Evolutionary conservation across 1,139 yeast species (phyloP), one percentile per base, ranked within the genome.

Genomic region (Yamadazyma trypodendri): DNA sequence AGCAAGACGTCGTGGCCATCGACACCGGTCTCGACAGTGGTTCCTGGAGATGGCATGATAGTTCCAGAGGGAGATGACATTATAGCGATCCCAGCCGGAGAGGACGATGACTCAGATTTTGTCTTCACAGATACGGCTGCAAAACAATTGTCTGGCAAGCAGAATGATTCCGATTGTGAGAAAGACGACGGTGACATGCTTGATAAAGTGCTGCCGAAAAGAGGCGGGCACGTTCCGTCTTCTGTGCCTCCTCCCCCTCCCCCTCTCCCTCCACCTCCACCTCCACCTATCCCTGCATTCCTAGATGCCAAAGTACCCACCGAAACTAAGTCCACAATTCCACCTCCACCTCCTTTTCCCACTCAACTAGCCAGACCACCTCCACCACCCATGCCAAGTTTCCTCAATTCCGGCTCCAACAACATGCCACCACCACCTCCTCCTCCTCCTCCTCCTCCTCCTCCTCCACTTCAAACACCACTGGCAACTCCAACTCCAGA

Each of bases 371-470:
- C 9, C 20, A 16, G 15, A 14, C 13, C 65, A 20, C 58, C 61
- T 8, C 62, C 68, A 2, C 61, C 67, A 9, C 67, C 72, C 3
- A 67, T 71, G 2, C 65, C 67, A 15, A 23, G n/a, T 6, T 18
- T 14, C 31, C 24, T 15, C 7, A 10, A 12, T 4, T 14, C 6
- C 21, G 31, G n/a, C 21, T 14, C 24, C 32, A 11, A 16, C 25
- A 12, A 29, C 42, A 22, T 37, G 36, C 13, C 44, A 22, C 21
- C 31, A 10, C 28, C 31, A n/a, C 31, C 42, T 22, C 41, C 39
- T 20, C 45, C 41, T 14, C 21, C 29, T 13, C 31, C 31, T 3
- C 34, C 34, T 15, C 13, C 24, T 13, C 34, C 34, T 5, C 23
- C 23, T 3, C 31, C 23, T 3, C 29, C 20, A 9, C 29, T 20